Base-by-base conservation (phyloP, 306 rosid species). In the Casuarina equisetifolia region DNA sequence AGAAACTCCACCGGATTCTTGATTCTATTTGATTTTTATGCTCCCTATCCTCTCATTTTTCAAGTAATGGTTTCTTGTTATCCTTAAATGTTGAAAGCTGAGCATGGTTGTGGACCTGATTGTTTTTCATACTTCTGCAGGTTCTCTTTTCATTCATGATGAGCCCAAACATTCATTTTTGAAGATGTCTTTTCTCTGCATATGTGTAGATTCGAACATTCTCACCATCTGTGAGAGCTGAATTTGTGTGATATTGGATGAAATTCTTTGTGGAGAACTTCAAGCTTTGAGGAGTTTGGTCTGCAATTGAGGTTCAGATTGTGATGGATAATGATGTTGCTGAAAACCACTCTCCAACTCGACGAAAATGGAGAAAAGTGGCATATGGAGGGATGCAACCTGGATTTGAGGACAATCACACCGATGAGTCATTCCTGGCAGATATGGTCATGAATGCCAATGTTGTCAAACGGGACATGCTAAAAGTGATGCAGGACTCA, bases 361-460 rank as follows among this genome's bases (percentile, higher is more conserved):
- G 17, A 40, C 73, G 85, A 52, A 90, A 77, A 83, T 94, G 98
- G 97, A 85, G 90, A 85, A 94, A 94, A 86, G 93, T 94, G 62
- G 97, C 96, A 19, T 94, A 92, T 53, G 98, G 98, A 43, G 97
- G 98, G 70, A 94, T 92, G 98, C 98, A 94, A 73, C 88, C 88
- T 53, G 98, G 98, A 52, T 94, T 86, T 76, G 90, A 87, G 79
- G 98, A 92, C 78, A 94, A 92, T 80, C 82, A 94, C 77, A 88
- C 95, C 0, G 97, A 86, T 61, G 98, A 92, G 72, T 86, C 92
- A 48, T 94, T 94, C 81, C 97, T 94, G 71, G 97, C 89, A 89
- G 93, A 88, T 5, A 94, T 92, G 89, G 93, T 92, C 79, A 94
- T 88, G 88, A 94, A 94, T 92, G 98, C 97, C 69, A 89, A 87